These are phyloP conservation scores for Coffea eugenioides DNA, from an alignment of 257 asterid species.

Conservation along the genomic window DNA sequence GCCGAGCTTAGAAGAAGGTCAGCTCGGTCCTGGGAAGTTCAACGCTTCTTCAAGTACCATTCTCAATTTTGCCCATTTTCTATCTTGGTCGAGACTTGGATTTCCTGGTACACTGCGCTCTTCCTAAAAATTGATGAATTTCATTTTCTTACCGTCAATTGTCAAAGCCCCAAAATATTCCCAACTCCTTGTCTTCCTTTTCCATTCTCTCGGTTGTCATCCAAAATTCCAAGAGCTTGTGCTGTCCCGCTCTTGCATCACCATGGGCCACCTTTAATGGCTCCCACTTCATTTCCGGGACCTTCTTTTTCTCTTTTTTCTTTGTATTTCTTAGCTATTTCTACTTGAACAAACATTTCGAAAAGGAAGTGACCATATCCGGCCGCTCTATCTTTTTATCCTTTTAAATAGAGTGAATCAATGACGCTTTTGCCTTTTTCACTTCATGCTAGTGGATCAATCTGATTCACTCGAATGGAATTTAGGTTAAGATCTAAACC, in stretches of 20 bases:
- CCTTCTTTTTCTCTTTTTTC: background rate
- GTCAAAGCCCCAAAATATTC: background rate
- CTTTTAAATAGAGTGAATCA: conserved; percentile 5
- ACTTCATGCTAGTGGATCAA: background rate
- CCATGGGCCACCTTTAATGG: conserved; percentile 17
- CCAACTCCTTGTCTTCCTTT: background rate
- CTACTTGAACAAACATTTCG: background rate
- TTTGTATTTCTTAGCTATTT: background rate
- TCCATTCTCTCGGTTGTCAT: background rate
- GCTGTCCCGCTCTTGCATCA: conserved; percentile 8
- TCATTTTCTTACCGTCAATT: background rate
- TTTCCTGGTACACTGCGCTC: background rate
- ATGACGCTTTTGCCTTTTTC: background rate
- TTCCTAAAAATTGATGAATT: background rate
- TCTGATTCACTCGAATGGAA: background rate
- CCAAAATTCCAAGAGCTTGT: conserved; percentile 14
- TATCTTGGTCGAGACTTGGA: background rate
- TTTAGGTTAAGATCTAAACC: background rate
- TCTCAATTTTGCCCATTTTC: background rate
- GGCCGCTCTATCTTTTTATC: conserved; percentile 34
- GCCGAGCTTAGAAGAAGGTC: too few species aligned
- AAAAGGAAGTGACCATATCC: conserved; percentile 27
- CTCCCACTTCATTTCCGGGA: conserved; percentile 18
- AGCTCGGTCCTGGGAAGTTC: too few species aligned
- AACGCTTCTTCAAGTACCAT: background rate